phyloP scores from a whole-genome alignment of 2,329 filamentous ascomycete genomes.

The Eutypa lata region DNA sequence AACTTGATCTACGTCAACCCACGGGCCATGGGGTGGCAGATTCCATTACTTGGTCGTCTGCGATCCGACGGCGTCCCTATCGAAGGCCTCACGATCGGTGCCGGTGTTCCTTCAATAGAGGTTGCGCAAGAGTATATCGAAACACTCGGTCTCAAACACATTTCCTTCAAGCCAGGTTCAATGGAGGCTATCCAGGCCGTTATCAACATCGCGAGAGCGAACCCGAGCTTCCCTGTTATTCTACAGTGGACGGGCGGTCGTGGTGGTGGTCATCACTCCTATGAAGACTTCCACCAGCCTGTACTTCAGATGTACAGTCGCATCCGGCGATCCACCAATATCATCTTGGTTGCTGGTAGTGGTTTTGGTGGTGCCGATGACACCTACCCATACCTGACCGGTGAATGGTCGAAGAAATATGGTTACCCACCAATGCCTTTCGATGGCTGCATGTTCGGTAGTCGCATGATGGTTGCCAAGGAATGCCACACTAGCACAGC shows the following conservation, averaged over 20 bases:
- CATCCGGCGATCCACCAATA: slow-evolving; percentile 80
- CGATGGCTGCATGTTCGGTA: slow-evolving; percentile 86
- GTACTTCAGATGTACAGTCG: slow-evolving; percentile 88
- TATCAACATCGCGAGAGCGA: slow-evolving; percentile 91
- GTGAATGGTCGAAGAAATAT: slow-evolving; percentile 81
- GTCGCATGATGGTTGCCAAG: slow-evolving; percentile 92
- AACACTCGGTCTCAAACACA: slow-evolving; percentile 89
- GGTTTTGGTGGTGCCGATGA: slow-evolving; percentile 89
- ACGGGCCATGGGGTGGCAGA: slow-evolving; percentile 88
- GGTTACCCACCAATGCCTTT: slow-evolving; percentile 93
- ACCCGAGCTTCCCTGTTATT: slow-evolving; percentile 87
- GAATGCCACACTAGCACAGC: slow-evolving; percentile 84
- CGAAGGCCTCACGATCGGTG: slow-evolving; percentile 88
- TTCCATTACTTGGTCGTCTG: slow-evolving; percentile 76
- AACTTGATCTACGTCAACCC: slow-evolving; percentile 93
- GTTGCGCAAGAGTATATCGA: slow-evolving; percentile 92
- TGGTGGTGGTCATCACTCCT: slow-evolving; percentile 92
- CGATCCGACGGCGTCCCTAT: slow-evolving; percentile 85
- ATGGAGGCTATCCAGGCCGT: slow-evolving; percentile 83
- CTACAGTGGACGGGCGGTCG: slow-evolving; percentile 94
- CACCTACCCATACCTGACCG: slow-evolving; percentile 88
- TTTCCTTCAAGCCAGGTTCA: slow-evolving; percentile 90
- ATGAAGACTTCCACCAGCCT: slow-evolving; percentile 91
- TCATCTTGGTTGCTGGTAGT: slow-evolving; percentile 85
- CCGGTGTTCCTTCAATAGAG: slow-evolving; percentile 89